Evolutionary conservation across 2,329 filamentous ascomycete genomes (phyloP).

Genomic region (Venturia aucupariae): DNA sequence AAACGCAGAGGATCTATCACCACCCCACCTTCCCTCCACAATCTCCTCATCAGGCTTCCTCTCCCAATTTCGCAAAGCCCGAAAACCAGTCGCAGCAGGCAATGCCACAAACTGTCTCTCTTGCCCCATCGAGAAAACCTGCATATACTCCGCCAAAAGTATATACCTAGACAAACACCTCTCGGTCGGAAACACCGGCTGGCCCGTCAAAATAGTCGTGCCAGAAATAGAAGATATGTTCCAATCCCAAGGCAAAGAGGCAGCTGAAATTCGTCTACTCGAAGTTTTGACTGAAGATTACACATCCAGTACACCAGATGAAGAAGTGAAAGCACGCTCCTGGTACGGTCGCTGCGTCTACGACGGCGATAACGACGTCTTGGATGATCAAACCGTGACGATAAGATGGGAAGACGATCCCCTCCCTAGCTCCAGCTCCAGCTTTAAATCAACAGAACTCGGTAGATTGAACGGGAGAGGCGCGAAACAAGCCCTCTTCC

Average conservation of each 20-base stretch:
- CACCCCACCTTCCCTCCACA: constrained; percentile 63
- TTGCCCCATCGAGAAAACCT: constrained; percentile 65
- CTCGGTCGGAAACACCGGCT: constrained; percentile 56
- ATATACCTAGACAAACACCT: constrained; percentile 69
- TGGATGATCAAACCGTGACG: constrained; percentile 84
- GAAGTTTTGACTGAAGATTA: constrained; percentile 46
- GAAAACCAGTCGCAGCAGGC: constrained; percentile 69
- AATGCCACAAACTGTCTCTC: constrained; percentile 76
- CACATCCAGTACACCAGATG: constrained; percentile 42
- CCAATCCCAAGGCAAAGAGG: constrained; percentile 33
- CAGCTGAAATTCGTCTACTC: constrained; percentile 44
- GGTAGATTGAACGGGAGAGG: constrained; percentile 26
- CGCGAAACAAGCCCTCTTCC: constrained; percentile 79
- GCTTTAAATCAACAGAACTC: constrained; percentile 1
- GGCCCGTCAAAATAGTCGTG: constrained; percentile 84
- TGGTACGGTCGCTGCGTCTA: constrained; percentile 96
- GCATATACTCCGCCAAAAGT: constrained; percentile 76
- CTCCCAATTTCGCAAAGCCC: constrained; percentile 64
- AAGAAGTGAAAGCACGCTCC: constrained; percentile 40
- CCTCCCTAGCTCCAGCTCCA: constrained; percentile 19
- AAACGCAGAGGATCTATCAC: constrained; percentile 27
- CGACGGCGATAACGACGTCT: constrained; percentile 86
- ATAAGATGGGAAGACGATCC: constrained; percentile 75
- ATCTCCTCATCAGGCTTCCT: constrained; percentile 70
- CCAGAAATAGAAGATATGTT: constrained; percentile 81